Evolutionary conservation across 2,329 filamentous ascomycete genomes (phyloP).

Genomic region (Fusarium sarcochroum): DNA sequence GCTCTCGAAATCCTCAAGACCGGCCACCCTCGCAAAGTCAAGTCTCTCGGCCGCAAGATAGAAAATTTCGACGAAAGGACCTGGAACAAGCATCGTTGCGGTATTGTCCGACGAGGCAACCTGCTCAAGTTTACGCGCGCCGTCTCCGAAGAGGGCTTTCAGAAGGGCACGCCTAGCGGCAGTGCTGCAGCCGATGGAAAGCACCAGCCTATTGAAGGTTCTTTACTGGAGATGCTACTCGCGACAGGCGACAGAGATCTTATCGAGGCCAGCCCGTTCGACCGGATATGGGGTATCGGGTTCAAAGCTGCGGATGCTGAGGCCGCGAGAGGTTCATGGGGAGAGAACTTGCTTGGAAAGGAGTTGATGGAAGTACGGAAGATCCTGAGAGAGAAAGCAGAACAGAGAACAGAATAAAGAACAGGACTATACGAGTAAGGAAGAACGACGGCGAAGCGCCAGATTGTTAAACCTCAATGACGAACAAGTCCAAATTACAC

Average conservation of each 20-base stretch:
- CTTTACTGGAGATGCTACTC: constrained; percentile 65
- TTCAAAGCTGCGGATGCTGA: constrained; percentile 66
- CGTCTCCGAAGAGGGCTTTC: constrained; percentile 50
- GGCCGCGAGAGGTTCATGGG: constrained; percentile 66
- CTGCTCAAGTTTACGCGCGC: constrained; percentile 70
- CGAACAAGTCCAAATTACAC: neutral
- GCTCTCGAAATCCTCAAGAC: constrained; percentile 65
- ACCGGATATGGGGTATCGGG: constrained; percentile 77
- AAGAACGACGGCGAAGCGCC: neutral
- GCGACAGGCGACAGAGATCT: constrained; percentile 71
- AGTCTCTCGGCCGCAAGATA: constrained; percentile 69
- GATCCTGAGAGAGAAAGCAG: constrained; percentile 61
- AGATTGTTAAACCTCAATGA: neutral
- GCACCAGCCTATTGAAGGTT: constrained; percentile 52
- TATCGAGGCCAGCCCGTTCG: constrained; percentile 72
- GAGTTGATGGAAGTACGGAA: constrained; percentile 71
- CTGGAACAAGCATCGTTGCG: constrained; percentile 66
- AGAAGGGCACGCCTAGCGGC: constrained; percentile 42
- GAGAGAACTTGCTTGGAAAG: constrained; percentile 74
- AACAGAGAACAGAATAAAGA: neutral
- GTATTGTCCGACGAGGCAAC: constrained; percentile 71
- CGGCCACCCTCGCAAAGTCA: constrained; percentile 62
- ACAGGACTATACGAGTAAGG: constrained; percentile 6
- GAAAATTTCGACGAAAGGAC: constrained; percentile 63
- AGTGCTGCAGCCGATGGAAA: constrained; percentile 25